These are phyloP conservation scores for Neohortaea acidophila DNA, from an alignment of 495 filamentous ascomycete species.

Conservation along the genomic window DNA sequence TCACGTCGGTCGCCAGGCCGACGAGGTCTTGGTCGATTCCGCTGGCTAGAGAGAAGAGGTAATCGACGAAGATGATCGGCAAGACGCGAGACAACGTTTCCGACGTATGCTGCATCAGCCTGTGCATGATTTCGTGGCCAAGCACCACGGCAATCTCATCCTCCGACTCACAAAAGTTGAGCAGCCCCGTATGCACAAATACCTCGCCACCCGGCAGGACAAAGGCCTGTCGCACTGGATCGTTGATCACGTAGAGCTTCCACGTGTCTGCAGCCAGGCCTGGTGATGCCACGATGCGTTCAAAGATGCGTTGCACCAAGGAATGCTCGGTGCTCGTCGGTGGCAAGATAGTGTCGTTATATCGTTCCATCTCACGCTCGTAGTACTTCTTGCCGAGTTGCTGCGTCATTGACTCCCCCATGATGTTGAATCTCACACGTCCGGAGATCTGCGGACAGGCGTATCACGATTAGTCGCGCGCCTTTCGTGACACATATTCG, in stretches of 20 bases:
- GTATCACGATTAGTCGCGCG: no score
- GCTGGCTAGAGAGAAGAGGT: not conserved
- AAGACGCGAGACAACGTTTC: not conserved
- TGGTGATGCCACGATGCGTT: not conserved
- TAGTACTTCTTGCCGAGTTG: not conserved
- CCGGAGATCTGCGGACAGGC: no score
- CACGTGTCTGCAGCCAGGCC: not conserved
- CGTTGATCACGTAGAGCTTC: not conserved
- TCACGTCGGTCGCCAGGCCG: not conserved
- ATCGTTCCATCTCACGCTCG: not conserved
- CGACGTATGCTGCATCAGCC: not conserved
- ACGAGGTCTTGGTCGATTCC: not conserved
- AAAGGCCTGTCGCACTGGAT: not conserved
- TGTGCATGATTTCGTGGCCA: slow-evolving; percentile 1
- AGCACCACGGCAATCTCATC: not conserved
- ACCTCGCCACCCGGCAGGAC: slow-evolving; percentile 1
- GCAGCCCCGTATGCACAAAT: not conserved
- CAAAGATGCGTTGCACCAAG: not conserved
- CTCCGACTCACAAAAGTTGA: not conserved
- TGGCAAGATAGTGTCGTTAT: not conserved
- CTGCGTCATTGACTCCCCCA: no score
- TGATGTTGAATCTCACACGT: no score
- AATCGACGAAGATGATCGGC: not conserved
- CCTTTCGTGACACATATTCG: no score
- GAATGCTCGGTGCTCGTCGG: not conserved